phyloP scores from a whole-genome alignment of 192 early-diverging fungal genomes.

The Coemansia sp. region DNA sequence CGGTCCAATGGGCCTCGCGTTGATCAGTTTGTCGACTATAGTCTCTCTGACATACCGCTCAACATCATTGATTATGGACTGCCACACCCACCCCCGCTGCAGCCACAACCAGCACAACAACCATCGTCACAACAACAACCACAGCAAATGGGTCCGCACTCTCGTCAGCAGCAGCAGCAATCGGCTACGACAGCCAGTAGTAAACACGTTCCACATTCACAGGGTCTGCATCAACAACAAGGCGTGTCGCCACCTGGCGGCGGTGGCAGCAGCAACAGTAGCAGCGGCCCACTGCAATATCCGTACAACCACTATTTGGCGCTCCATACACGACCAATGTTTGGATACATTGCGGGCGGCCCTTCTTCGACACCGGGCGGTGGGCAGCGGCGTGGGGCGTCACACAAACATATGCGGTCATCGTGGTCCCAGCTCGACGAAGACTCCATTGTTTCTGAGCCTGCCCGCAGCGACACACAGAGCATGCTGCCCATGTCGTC shows the following conservation, averaged over 20 bases:
- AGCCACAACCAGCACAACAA: neutral
- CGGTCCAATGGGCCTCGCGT: neutral
- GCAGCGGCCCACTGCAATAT: no score
- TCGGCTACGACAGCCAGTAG: neutral
- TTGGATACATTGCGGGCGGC: no score
- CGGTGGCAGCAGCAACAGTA: conserved; percentile 1
- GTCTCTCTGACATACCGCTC: conserved; percentile 3
- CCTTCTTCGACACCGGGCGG: no score
- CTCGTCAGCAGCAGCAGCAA: neutral
- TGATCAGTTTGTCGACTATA: conserved; percentile 2
- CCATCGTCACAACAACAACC: neutral
- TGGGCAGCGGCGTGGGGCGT: no score
- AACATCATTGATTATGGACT: conserved; percentile 1
- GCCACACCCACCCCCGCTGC: neutral
- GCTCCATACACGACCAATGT: no score
- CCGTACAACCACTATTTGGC: no score
- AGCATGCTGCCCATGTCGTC: no score
- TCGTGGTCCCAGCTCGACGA: conserved; percentile 43
- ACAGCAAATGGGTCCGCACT: neutral
- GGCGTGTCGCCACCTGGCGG: neutral
- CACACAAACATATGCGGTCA: conserved; percentile 13
- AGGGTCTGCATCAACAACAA: conserved; percentile 1
- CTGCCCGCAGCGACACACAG: conserved; percentile 16
- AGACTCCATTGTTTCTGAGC: conserved; percentile 17
- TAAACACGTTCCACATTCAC: neutral